A percentile compares a stretch with the other conserved stretches of the same genome.
Evolutionary conservation across 148 eudicot species (phyloP).

Genomic region (Drosera capensis): DNA sequence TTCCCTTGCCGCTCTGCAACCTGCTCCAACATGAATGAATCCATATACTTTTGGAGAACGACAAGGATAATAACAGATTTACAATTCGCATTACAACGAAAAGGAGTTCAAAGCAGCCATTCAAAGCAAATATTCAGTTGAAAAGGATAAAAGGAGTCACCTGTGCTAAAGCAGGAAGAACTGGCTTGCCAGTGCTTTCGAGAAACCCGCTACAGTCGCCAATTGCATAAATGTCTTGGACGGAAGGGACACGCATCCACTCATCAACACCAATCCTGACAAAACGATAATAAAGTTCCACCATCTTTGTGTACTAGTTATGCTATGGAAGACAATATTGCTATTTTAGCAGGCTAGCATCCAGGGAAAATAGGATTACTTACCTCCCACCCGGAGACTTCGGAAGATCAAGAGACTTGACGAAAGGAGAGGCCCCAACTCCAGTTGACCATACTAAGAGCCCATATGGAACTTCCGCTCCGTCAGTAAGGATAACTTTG

Average conservation of each 20-base stretch:
- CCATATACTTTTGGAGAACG: not conserved
- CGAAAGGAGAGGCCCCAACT: slow-evolving; percentile 82
- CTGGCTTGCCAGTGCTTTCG: slow-evolving; percentile 78
- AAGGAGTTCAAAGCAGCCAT: not conserved
- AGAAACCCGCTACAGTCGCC: slow-evolving; percentile 95
- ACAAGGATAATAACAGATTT: not conserved
- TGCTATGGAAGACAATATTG: too few species aligned
- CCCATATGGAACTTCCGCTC: slow-evolving; percentile 80
- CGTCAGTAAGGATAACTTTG: slow-evolving; percentile 70
- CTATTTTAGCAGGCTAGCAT: too few species aligned
- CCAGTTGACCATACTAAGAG: slow-evolving; percentile 97
- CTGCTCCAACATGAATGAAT: slow-evolving; percentile 19
- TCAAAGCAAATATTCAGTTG: too few species aligned
- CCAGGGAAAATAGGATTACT: too few species aligned
- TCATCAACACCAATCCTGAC: slow-evolving; percentile 85
- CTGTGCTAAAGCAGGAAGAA: slow-evolving; percentile 98
- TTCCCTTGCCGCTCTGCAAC: slow-evolving; percentile 98
- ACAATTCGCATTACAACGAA: too few species aligned
- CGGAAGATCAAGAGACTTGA: slow-evolving; percentile 44
- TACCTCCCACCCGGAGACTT: slow-evolving; percentile 93
- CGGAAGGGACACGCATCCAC: slow-evolving; percentile 78
- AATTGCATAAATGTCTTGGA: slow-evolving; percentile 64
- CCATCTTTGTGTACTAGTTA: too few species aligned
- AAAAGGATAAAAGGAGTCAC: too few species aligned
- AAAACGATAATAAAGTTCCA: too few species aligned